These are phyloP conservation scores for Amoeboaphelidium protococcarum DNA, from an alignment of 371 early-diverging fungal species.

Conservation along the genomic window DNA sequence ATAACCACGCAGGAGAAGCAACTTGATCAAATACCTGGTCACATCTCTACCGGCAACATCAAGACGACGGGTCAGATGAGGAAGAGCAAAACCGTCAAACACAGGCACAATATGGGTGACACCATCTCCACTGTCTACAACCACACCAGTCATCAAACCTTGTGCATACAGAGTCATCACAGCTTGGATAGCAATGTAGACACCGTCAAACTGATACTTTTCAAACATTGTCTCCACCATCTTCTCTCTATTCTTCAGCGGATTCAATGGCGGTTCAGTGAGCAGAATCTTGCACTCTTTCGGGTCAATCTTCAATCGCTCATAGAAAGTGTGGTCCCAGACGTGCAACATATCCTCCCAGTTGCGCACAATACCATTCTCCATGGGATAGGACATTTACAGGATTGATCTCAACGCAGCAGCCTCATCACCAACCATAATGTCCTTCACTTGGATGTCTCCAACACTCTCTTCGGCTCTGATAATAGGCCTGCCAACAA, in stretches of 20 bases:
- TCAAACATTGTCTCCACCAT: constrained; percentile 91
- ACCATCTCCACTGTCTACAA: constrained; percentile 90
- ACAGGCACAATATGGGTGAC: constrained; percentile 95
- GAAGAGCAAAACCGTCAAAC: constrained; percentile 74
- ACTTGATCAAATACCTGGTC: constrained; percentile 81
- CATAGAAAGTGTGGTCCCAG: constrained; percentile 89
- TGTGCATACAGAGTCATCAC: constrained; percentile 89
- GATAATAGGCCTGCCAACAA: constrained; percentile 86
- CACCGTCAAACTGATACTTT: constrained; percentile 68
- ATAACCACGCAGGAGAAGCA: constrained; percentile 74
- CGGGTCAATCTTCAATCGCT: constrained; percentile 40
- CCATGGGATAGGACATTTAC: constrained; percentile 90
- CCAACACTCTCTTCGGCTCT: constrained; percentile 73
- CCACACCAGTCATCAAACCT: constrained; percentile 87
- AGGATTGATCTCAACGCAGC: constrained; percentile 56
- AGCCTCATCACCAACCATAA: constrained; percentile 93
- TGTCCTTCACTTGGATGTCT: constrained; percentile 45
- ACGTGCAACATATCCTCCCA: constrained; percentile 95
- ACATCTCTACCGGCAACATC: constrained; percentile 92
- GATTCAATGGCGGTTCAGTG: constrained; percentile 91
- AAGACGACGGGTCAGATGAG: constrained; percentile 64
- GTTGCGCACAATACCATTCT: constrained; percentile 88
- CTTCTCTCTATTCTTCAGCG: constrained; percentile 60
- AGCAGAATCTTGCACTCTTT: constrained; percentile 63
- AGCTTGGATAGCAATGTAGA: constrained; percentile 88